Conservation (phyloP, 805 yeast genomes). For the Wickerhamomyces queroliae region DNA sequence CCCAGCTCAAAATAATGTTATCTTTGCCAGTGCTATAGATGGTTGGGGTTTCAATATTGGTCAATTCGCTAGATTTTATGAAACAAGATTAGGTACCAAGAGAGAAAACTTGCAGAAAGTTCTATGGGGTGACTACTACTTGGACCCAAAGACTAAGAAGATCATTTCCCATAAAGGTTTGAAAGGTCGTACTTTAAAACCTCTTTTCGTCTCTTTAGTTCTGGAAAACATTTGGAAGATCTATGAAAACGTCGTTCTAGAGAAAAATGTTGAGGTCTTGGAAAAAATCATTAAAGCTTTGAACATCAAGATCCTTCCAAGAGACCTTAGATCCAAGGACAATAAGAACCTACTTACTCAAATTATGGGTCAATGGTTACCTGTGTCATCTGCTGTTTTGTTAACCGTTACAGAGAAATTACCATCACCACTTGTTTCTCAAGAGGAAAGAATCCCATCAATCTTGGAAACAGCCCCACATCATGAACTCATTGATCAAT, state of each 20-base stretch:
- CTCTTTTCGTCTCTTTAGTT: conserved; percentile 81
- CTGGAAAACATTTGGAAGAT: conserved; percentile 91
- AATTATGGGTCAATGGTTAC: conserved; percentile 90
- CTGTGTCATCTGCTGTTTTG: conserved; percentile 80
- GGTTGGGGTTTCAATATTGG: conserved; percentile 97
- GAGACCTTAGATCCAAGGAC: conserved; percentile 80
- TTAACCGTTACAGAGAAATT: conserved; percentile 78
- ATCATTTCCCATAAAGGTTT: conserved; percentile 62
- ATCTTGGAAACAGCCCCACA: conserved; percentile 58
- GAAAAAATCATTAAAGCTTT: conserved; percentile 71
- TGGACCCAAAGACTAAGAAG: conserved; percentile 86
- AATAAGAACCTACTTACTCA: conserved; percentile 52
- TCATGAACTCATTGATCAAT: conserved; percentile 39
- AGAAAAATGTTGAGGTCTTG: conserved; percentile 63
- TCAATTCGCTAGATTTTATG: conserved; percentile 84
- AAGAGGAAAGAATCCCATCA: conserved; percentile 60
- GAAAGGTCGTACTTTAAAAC: conserved; percentile 61
- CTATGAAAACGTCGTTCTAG: conserved; percentile 62
- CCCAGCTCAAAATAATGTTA: conserved; percentile 84
- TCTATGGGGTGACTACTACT: conserved; percentile 92
- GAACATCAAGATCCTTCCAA: conserved; percentile 59
- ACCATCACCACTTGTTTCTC: conserved; percentile 81
- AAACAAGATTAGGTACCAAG: conserved; percentile 77
- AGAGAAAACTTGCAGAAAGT: conserved; percentile 74
- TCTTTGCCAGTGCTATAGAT: conserved; percentile 87